Percentiles rank a stretch among this genome's conserved stretches.
phyloP scores from a whole-genome alignment of 345 rosid species.

The Corchorus capsularis region DNA sequence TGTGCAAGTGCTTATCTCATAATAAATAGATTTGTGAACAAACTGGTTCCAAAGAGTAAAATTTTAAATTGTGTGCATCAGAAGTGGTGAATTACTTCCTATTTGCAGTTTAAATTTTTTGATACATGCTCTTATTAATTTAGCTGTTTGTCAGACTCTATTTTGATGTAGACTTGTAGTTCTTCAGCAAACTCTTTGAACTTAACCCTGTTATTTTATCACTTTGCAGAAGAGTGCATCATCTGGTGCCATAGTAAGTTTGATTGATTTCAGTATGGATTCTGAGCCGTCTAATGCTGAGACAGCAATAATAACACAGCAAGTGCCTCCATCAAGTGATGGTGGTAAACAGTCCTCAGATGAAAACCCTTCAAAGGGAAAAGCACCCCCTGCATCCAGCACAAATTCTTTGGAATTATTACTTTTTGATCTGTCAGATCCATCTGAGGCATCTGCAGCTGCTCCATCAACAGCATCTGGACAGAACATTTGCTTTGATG shows the following conservation, averaged over 20 bases:
- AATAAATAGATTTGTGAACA: not conserved
- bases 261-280: conserved; percentile 20
- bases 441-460: not conserved
- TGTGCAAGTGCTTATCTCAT: not conserved
- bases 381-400: not conserved
- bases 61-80: not conserved
- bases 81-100: not conserved
- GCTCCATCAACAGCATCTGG: conserved; percentile 16
- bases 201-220: not conserved
- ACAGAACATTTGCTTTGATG: not conserved
- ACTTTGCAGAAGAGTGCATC: conserved; percentile 9
- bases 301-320: conserved; percentile 3
- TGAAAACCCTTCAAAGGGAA: conserved; percentile 8
- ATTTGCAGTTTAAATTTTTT: not conserved
- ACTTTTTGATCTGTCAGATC: conserved; percentile 15
- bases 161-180: not conserved
- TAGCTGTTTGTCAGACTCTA: not conserved
- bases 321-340: conserved; percentile 3
- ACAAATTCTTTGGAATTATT: conserved; percentile 5
- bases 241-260: conserved; percentile 10
- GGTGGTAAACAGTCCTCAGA: conserved; percentile 4
- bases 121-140: not conserved
- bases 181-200: not conserved
- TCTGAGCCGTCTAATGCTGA: not conserved
- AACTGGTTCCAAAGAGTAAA: conserved; percentile 8